phyloP scores from a whole-genome alignment of 1,139 yeast genomes.

The Suhomyces kunorum region DNA sequence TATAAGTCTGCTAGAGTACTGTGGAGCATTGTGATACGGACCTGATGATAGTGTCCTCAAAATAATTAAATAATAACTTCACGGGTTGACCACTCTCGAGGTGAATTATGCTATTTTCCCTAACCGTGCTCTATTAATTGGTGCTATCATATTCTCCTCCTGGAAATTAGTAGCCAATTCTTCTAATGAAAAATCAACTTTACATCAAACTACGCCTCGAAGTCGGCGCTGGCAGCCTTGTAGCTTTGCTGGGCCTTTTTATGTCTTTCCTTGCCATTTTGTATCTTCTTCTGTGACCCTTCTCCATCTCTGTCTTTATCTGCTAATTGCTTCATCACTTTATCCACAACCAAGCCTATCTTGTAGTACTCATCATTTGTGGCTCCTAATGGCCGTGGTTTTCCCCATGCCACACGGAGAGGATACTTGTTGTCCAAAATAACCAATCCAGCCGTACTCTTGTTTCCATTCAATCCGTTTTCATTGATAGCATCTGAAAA shows the following conservation, averaged over 20 bases:
- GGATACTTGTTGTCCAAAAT: constrained; percentile 43
- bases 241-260: neutral
- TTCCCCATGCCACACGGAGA: constrained; percentile 68
- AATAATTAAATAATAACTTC: too few relatives aligned
- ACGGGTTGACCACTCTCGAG: too few relatives aligned
- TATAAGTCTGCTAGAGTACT: too few relatives aligned
- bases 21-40: too few relatives aligned
- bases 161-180: too few relatives aligned
- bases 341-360: constrained; percentile 55
- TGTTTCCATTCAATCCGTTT: constrained; percentile 32
- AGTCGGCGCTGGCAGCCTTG: constrained; percentile 1
- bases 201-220: neutral
- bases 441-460: constrained; percentile 37
- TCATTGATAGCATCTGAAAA: constrained; percentile 44
- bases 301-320: constrained; percentile 32
- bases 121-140: too few relatives aligned
- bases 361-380: constrained; percentile 51
- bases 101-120: too few relatives aligned
- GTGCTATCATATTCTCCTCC: too few relatives aligned
- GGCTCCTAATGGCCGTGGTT: constrained; percentile 50
- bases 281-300: neutral
- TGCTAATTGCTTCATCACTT: constrained; percentile 58
- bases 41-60: too few relatives aligned
- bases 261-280: neutral
- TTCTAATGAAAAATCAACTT: neutral